These are phyloP conservation scores for Neurospora sp. DNA, from an alignment of 495 filamentous ascomycete genomes.

Conservation along the genomic window DNA sequence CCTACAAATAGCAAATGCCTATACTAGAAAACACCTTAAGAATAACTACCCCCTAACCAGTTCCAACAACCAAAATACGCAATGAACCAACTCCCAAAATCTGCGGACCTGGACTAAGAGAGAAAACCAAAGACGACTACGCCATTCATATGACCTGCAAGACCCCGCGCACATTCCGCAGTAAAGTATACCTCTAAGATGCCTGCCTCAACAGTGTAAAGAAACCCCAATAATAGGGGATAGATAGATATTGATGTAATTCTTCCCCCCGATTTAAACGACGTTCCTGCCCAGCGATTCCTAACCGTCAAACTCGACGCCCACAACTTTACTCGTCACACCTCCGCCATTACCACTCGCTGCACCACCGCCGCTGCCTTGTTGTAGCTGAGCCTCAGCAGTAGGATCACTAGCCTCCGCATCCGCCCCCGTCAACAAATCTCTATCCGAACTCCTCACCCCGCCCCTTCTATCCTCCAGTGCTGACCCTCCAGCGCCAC, in stretches of 20 bases:
- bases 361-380: conserved; percentile 4
- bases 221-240: background rate
- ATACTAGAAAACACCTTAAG: background rate
- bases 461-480: conserved; percentile 44
- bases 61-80: background rate
- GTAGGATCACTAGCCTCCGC: conserved; percentile 44
- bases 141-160: background rate
- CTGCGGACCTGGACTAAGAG: background rate
- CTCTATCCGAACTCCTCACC: conserved; percentile 62
- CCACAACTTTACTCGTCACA: conserved; percentile 22
- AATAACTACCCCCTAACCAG: background rate
- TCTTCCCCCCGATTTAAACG: background rate
- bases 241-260: background rate
- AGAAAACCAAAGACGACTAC: background rate
- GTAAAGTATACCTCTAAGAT: conserved; percentile 1
- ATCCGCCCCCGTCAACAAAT: conserved; percentile 71
- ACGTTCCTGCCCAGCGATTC: background rate
- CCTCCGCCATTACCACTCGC: conserved; percentile 12
- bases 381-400: background rate
- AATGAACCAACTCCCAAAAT: background rate
- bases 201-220: background rate
- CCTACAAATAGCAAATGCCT: background rate
- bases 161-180: background rate
- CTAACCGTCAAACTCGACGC: conserved; percentile 28
- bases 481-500: conserved; percentile 24